Conservation (phyloP, 1,139 yeast species). For the Debaryomyces robertsiae region DNA sequence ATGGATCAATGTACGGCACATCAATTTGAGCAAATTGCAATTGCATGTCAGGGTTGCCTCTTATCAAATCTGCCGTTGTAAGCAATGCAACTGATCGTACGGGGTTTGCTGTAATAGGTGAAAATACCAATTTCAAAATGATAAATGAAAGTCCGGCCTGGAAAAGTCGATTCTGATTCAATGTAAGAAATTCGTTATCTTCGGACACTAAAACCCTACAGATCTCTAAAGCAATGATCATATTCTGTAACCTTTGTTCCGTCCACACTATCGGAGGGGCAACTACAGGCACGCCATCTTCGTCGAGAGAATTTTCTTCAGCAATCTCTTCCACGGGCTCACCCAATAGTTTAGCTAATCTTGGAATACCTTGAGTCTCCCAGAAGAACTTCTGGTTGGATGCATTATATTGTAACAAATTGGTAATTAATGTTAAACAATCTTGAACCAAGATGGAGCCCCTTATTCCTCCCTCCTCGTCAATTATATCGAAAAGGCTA, state of each 20-base stretch:
- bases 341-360: conserved; percentile 60
- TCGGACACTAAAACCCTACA: conserved; percentile 73
- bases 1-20: conserved; percentile 88
- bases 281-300: conserved; percentile 19
- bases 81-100: conserved; percentile 69
- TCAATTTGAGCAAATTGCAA: conserved; percentile 75
- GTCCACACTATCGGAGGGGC: conserved; percentile 62
- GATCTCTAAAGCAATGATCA: conserved; percentile 68
- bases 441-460: conserved; percentile 93
- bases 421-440: conserved; percentile 73
- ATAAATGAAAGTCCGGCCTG: conserved; percentile 65
- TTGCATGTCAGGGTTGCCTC: conserved; percentile 66
- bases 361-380: conserved; percentile 78
- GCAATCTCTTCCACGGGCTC: conserved; percentile 53
- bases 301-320: conserved; percentile 27
- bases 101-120: conserved; percentile 58
- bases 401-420: conserved; percentile 77
- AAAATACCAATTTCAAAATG: conserved; percentile 70
- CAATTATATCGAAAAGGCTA: conserved; percentile 71
- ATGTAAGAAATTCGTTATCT: conserved; percentile 64
- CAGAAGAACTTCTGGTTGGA: conserved; percentile 88
- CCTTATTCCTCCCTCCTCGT: conserved; percentile 85
- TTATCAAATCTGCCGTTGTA: conserved; percentile 76
- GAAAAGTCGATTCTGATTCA: conserved; percentile 65
- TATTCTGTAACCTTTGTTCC: conserved; percentile 68